Base-by-base conservation (phyloP, 176 grass and related monocot species). In the Oryza glumipatula region DNA sequence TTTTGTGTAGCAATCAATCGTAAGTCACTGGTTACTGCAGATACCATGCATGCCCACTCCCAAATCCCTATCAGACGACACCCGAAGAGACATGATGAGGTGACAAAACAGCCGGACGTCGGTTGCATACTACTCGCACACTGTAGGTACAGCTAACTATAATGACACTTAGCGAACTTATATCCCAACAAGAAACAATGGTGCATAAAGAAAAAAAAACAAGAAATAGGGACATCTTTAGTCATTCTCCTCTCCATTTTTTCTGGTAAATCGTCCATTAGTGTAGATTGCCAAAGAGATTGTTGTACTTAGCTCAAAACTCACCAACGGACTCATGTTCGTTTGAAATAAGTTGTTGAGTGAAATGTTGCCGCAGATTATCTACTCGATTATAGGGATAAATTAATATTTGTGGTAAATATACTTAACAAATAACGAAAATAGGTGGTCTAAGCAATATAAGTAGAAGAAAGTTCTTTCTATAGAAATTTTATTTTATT, bases 21-120 rank as follows among this genome's bases (percentile, higher is more conserved):
- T 9, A n/a, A 61, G 56, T 1, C 19, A 9, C 56, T n/a, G 56
- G 56, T 61, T 61, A 56, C 5, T 56, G 51, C 4, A 36, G 48
- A 54, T 9, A 6, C 13, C 74, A 76, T 22, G 66, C 60, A 11
- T 19, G 22, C 19, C 16, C 30, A 17, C 56, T 56, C 15, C 12
- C 56, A 30, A 22, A 30, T 65, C 74, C 58, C 58, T 47, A 49
- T 33, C 70, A 66, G 26, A 74, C 19, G 54, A 60, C 39, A 19
- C 2, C 17, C 8, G 5, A 41, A 68, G 33, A 48, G 61, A 58
- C 23, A 81, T 22, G 2, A 68, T 8, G 70, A 30, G 63, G 77
- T 19, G 61, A 87, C 77, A 86, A 9, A 52, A 41, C 80, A 56
- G 77, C 65, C 45, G 11, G 44, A 52, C 52, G 70, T 6, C 65